phyloP scores from a whole-genome alignment of 78 protist species.

The Cavenderia fasciculata region DNA sequence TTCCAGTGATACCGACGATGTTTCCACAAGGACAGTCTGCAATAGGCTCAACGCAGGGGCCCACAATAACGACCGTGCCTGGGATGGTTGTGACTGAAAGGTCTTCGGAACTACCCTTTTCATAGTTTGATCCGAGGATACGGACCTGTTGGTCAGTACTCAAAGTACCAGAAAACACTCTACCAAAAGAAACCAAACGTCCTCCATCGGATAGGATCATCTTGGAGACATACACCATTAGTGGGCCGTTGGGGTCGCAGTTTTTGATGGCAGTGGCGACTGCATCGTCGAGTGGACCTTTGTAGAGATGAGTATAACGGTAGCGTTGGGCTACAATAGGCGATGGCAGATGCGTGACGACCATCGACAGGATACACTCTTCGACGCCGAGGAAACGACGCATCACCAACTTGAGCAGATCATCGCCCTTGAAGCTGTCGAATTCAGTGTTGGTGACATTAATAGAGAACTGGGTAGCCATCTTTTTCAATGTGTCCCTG shows the following conservation, averaged over 20 bases:
- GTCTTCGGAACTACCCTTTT: constrained; percentile 81
- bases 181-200: constrained; percentile 97
- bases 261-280: constrained; percentile 52
- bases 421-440: constrained; percentile 84
- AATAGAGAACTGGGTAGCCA: constrained; percentile 83
- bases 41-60: constrained; percentile 7
- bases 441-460: constrained; percentile 89
- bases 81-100: constrained; percentile 6
- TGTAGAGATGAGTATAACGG: constrained; percentile 95
- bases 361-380: constrained; percentile 97
- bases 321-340: constrained; percentile 97
- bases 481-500: constrained; percentile 78
- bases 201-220: constrained; percentile 95
- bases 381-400: constrained; percentile 96
- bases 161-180: constrained; percentile 98
- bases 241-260: constrained; percentile 97
- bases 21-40: constrained; percentile 66
- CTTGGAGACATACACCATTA: constrained; percentile 98
- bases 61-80: constrained; percentile 39
- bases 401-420: constrained; percentile 95
- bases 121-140: constrained; percentile 97
- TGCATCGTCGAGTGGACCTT: constrained; percentile 96
- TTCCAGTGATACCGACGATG: constrained; percentile 80
- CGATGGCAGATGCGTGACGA: constrained; percentile 97
- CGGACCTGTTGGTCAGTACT: constrained; percentile 95